These are phyloP conservation scores for Trichothecium sympodiale DNA, from an alignment of 2,329 filamentous ascomycete species.

Conservation along the genomic window DNA sequence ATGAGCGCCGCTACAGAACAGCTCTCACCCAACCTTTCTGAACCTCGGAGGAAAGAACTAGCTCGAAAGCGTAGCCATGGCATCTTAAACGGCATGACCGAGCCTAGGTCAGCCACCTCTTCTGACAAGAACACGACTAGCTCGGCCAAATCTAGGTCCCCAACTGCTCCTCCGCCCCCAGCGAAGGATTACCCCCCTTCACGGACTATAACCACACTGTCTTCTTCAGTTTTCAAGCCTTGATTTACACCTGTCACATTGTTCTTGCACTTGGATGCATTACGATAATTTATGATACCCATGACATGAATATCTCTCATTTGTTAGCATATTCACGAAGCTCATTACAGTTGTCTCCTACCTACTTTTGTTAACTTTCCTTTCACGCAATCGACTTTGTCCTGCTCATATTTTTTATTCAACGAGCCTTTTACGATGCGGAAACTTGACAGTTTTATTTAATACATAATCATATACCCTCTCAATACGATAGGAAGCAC, in stretches of 20 bases:
- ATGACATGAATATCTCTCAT: neutral
- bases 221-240: slow-evolving; percentile 10
- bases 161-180: slow-evolving; percentile 22
- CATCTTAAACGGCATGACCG: slow-evolving; percentile 27
- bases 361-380: neutral
- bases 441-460: no score
- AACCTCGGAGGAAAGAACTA: slow-evolving; percentile 23
- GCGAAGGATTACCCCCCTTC: slow-evolving; percentile 7
- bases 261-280: neutral
- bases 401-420: no score
- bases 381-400: neutral
- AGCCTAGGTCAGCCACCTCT: slow-evolving; percentile 6
- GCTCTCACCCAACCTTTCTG: slow-evolving; percentile 10
- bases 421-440: no score
- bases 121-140: neutral
- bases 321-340: neutral
- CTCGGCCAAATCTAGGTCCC: slow-evolving; percentile 8
- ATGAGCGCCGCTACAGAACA: slow-evolving; percentile 17
- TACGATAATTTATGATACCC: neutral
- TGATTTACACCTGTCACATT: slow-evolving; percentile 1
- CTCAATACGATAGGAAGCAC: no score
- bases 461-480: no score
- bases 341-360: neutral
- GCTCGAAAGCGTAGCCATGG: slow-evolving; percentile 42
- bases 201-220: slow-evolving; percentile 5